Conservation (phyloP, 257 asterid genomes). For the Ballota nigra region DNA sequence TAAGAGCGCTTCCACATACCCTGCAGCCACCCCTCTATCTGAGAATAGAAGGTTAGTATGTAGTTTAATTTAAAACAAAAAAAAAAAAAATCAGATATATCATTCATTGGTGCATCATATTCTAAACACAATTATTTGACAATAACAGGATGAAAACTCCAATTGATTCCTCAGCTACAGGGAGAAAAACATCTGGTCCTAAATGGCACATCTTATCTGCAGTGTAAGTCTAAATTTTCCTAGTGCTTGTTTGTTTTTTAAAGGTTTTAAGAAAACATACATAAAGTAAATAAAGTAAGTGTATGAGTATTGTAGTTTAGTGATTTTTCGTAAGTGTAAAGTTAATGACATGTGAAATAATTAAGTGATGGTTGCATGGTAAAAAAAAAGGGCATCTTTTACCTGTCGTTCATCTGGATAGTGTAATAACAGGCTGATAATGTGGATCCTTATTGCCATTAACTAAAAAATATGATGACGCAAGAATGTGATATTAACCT, state of each 20-base stretch:
- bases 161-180: constrained; percentile 40
- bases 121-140: background rate
- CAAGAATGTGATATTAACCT: background rate
- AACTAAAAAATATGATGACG: background rate
- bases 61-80: too few relatives aligned
- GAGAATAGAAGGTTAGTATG: constrained; percentile 48
- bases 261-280: too few relatives aligned
- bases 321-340: too few relatives aligned
- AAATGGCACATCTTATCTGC: constrained; percentile 74
- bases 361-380: too few relatives aligned
- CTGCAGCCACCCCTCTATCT: constrained; percentile 47
- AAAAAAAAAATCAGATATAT: background rate
- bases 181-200: constrained; percentile 65
- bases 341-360: too few relatives aligned
- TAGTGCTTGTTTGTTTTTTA: background rate
- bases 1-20: constrained; percentile 34
- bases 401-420: background rate
- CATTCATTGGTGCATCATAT: constrained; percentile 7
- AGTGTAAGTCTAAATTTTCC: constrained; percentile 50
- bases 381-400: too few relatives aligned
- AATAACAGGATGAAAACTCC: constrained; percentile 55
- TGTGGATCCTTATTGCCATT: background rate
- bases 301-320: too few relatives aligned
- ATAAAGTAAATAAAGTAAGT: too few relatives aligned
- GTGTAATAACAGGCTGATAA: background rate